Percentiles rank a stretch among this genome's conserved stretches.
Evolutionary conservation across 331 rosid genomes (phyloP).

Genomic region (Malus hybrid): DNA sequence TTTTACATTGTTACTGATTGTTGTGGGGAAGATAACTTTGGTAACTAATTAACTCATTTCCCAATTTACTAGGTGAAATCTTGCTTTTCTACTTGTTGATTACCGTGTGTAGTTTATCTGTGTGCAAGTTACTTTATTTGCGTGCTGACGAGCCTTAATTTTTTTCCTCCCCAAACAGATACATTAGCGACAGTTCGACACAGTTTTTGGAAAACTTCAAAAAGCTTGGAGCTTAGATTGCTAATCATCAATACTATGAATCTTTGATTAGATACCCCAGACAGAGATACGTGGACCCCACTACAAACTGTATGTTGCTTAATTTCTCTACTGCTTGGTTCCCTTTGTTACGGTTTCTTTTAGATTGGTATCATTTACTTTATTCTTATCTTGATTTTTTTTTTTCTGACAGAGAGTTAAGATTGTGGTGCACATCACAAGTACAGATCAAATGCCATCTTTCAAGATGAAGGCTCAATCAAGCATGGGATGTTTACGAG

Average conservation of each 20-base stretch:
- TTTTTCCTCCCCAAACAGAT: background rate
- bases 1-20: background rate
- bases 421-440: conserved; percentile 25
- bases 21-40: background rate
- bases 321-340: background rate
- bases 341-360: background rate
- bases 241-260: background rate
- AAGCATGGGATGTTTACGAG: conserved; percentile 60
- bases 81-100: background rate
- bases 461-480: conserved; percentile 78
- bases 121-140: background rate
- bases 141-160: background rate
- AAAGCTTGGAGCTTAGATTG: background rate
- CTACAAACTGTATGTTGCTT: background rate
- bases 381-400: conserved; percentile 16
- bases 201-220: background rate
- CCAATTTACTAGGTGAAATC: background rate
- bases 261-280: background rate
- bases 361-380: background rate
- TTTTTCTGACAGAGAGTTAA: conserved; percentile 25
- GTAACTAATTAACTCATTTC: background rate
- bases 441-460: conserved; percentile 78
- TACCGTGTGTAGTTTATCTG: background rate
- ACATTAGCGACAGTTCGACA: background rate
- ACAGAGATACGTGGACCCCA: background rate